Evolutionary conservation across 2,329 filamentous ascomycete species (phyloP).

Genomic region (Penicillium sp.): DNA sequence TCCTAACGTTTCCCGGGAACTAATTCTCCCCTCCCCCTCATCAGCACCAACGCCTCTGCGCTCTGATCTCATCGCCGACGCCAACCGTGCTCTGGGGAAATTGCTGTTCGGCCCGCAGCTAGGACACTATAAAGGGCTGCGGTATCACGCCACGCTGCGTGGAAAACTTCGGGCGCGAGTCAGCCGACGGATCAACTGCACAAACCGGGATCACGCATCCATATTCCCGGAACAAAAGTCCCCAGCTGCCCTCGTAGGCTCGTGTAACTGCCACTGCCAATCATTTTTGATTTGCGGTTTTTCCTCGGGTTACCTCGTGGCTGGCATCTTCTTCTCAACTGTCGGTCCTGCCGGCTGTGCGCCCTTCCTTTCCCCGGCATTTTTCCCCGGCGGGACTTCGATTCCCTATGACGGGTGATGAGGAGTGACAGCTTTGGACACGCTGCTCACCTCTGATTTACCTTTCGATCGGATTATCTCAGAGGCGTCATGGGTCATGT

Average conservation of each 20-base stretch:
- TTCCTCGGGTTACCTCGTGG: conserved; percentile 7
- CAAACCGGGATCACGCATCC: conserved; percentile 4
- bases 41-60: conserved; percentile 2
- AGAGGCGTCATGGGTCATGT: conserved; percentile 19
- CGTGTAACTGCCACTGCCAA: conserved; percentile 14
- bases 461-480: conserved; percentile 5
- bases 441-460: conserved; percentile 1
- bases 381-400: neutral
- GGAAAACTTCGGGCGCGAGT: conserved; percentile 9
- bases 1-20: neutral
- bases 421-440: conserved; percentile 11
- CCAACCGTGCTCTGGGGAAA: conserved; percentile 10
- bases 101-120: conserved; percentile 15
- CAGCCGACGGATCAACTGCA: conserved; percentile 8
- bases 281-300: conserved; percentile 5
- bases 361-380: neutral
- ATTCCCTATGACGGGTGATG: conserved; percentile 17
- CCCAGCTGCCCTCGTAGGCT: conserved; percentile 2
- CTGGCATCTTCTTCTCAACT: conserved; percentile 9
- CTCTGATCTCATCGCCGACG: conserved; percentile 10
- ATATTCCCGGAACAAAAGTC: conserved; percentile 1
- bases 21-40: neutral
- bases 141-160: conserved; percentile 8
- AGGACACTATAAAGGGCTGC: conserved; percentile 4
- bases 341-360: neutral